A percentile compares a stretch with the other conserved stretches of the same genome.
phyloP scores from a whole-genome alignment of 441 rosid species.

The Gossypium schwendimanii region DNA sequence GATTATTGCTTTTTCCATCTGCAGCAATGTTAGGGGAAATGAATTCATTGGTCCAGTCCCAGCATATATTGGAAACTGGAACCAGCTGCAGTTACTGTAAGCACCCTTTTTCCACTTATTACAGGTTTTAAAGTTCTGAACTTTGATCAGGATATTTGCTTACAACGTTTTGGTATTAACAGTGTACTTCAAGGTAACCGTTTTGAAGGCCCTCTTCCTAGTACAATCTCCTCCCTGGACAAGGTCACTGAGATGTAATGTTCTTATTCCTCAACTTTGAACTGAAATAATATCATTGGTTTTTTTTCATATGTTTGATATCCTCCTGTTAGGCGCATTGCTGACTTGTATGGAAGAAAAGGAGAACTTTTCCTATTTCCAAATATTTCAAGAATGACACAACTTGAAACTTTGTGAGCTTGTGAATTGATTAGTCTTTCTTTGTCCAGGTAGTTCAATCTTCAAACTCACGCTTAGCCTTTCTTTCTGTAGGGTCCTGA shows the following conservation, averaged over 20 bases:
- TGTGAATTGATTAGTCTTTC: neutral
- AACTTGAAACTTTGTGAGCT: constrained; percentile 8
- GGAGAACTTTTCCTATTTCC: constrained; percentile 6
- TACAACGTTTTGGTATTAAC: neutral
- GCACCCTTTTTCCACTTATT: neutral
- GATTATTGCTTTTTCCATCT: neutral
- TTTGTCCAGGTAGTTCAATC: neutral
- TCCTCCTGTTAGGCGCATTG: constrained; percentile 8
- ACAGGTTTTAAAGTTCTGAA: neutral
- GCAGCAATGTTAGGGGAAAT: constrained; percentile 10
- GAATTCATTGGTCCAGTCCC: neutral
- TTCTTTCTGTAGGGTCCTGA: constrained; percentile 10
- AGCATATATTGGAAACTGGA: constrained; percentile 2
- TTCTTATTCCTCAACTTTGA: neutral
- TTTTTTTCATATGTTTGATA: neutral
- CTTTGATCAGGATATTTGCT: neutral
- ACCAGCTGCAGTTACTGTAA: neutral
- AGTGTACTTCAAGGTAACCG: constrained; percentile 8
- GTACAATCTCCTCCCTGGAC: neutral
- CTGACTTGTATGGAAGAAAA: constrained; percentile 2
- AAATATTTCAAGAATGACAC: neutral
- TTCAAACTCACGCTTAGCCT: neutral
- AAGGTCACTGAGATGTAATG: constrained; percentile 7
- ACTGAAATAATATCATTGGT: neutral
- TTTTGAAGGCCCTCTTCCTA: constrained; percentile 9